Conservation (phyloP, 1,139 yeast species). For the Candida glucosophila region DNA sequence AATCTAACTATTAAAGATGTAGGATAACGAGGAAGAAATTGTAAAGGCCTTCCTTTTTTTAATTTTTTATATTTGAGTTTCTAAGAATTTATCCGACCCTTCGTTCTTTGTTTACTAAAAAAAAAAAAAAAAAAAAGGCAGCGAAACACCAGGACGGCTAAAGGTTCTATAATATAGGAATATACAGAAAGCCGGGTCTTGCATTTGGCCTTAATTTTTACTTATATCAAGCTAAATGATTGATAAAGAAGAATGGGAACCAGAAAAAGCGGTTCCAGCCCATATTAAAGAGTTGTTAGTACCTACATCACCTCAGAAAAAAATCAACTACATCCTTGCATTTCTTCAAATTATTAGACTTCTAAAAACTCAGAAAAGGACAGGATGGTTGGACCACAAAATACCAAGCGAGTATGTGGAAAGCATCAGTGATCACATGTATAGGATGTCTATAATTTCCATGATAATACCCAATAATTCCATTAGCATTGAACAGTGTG, state of each 20-base stretch:
- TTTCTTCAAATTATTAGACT: conserved; percentile 71
- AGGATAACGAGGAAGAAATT: no score
- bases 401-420: conserved; percentile 47
- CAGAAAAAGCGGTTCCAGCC: conserved; percentile 49
- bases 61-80: no score
- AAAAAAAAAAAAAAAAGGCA: no score
- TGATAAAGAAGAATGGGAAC: conserved; percentile 38
- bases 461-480: conserved; percentile 50
- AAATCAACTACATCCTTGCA: conserved; percentile 47
- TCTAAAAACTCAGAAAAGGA: conserved; percentile 74
- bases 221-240: no score
- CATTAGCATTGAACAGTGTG: conserved; percentile 48
- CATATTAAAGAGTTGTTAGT: conserved; percentile 35
- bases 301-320: conserved; percentile 13
- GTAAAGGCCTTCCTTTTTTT: no score
- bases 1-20: no score
- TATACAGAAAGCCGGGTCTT: no score
- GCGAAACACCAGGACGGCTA: no score
- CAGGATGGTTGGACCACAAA: conserved; percentile 87
- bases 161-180: no score
- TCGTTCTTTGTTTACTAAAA: no score
- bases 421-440: conserved; percentile 93
- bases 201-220: no score
- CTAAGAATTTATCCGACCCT: no score
- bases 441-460: conserved; percentile 82